Evolutionary conservation across 352 stramenopile genomes (phyloP).

Genomic region (Phytophthora chlamydospora): DNA sequence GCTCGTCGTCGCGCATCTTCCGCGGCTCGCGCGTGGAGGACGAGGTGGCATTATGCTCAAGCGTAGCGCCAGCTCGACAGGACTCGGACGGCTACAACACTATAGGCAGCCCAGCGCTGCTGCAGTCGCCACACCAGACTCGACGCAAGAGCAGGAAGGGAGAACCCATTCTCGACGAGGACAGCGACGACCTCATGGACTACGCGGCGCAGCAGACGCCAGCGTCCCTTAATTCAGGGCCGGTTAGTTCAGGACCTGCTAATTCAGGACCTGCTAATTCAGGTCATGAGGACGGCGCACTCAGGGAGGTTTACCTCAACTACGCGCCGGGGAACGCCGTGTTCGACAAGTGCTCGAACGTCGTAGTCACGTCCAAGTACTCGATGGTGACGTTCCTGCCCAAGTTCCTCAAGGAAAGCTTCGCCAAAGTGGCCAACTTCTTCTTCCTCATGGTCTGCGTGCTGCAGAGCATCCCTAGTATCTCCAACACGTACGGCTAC

Average conservation of each 20-base stretch:
- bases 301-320: constrained; percentile 81
- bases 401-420: constrained; percentile 90
- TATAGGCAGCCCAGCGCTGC: constrained; percentile 41
- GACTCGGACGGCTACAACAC: constrained; percentile 39
- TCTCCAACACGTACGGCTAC: constrained; percentile 83
- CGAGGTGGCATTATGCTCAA: constrained; percentile 45
- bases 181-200: constrained; percentile 36
- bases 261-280: too few relatives aligned
- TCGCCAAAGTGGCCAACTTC: constrained; percentile 92
- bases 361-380: constrained; percentile 93
- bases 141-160: constrained; percentile 9
- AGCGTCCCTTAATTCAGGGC: neutral
- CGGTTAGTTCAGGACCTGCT: too few relatives aligned
- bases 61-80: constrained; percentile 11
- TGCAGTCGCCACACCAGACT: constrained; percentile 34
- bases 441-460: constrained; percentile 94
- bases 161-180: constrained; percentile 32
- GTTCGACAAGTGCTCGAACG: constrained; percentile 79
- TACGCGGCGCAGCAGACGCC: constrained; percentile 17
- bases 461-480: constrained; percentile 85
- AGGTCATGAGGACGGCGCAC: constrained; percentile 11
- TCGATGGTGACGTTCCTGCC: constrained; percentile 85
- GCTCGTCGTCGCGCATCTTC: constrained; percentile 51
- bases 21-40: constrained; percentile 60
- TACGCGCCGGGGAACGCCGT: constrained; percentile 64